These are phyloP conservation scores for Kluyveromyces dobzhanskii DNA, from an alignment of 805 yeast species.

Conservation along the genomic window DNA sequence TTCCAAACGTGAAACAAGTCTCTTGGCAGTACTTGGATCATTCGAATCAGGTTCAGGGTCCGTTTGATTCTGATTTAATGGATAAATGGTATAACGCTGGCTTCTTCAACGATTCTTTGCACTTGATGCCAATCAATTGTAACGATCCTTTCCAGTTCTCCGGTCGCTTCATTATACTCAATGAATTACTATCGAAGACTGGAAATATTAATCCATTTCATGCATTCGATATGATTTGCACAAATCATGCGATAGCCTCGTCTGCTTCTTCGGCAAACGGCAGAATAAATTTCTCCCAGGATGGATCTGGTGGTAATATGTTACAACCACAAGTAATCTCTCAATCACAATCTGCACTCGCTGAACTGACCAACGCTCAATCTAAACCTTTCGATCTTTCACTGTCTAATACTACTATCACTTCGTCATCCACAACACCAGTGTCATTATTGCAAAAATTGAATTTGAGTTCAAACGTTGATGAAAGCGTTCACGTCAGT, in stretches of 20 bases:
- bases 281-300: background rate
- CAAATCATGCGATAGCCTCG: background rate
- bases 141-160: constrained; percentile 24
- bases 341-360: background rate
- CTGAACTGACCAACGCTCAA: background rate
- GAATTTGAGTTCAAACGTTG: background rate
- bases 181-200: constrained; percentile 17
- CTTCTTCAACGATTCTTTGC: constrained; percentile 50
- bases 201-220: constrained; percentile 23
- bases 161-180: constrained; percentile 19
- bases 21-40: constrained; percentile 75
- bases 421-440: background rate
- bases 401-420: background rate
- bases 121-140: constrained; percentile 38
- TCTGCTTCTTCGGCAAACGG: constrained; percentile 1
- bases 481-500: background rate
- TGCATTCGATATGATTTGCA: constrained; percentile 15
- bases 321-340: background rate
- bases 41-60: constrained; percentile 70
- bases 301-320: no score
- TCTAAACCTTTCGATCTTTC: background rate
- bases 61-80: constrained; percentile 69
- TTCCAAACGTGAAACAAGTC: background rate
- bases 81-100: constrained; percentile 67
- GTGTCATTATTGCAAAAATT: background rate